A percentile compares a stretch with the other conserved stretches of the same genome.
phyloP scores from a whole-genome alignment of 495 filamentous ascomycete species.

The Hypoxylon fuscum region DNA sequence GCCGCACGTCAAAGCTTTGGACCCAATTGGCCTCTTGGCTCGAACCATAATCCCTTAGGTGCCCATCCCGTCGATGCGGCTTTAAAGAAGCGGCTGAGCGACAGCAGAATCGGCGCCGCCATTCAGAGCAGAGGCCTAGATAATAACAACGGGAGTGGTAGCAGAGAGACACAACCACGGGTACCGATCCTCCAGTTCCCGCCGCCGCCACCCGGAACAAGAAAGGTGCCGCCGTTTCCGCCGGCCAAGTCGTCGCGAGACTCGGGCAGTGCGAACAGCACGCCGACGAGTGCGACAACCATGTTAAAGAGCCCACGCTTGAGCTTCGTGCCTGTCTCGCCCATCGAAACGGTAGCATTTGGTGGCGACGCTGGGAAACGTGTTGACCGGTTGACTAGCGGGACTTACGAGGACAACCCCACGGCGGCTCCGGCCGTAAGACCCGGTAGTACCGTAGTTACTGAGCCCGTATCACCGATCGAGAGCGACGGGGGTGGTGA shows the following conservation, averaged over 20 bases:
- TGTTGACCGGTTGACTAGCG: not conserved
- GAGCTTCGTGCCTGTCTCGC: constrained; percentile 28
- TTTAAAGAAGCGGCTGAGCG: constrained; percentile 28
- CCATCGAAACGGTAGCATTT: constrained; percentile 32
- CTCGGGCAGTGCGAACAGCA: not conserved
- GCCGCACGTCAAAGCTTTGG: constrained; percentile 22
- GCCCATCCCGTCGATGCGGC: constrained; percentile 33
- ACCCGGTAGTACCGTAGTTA: not conserved
- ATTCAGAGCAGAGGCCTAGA: not conserved
- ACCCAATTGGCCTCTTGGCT: constrained; percentile 34
- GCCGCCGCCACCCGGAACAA: constrained; percentile 26
- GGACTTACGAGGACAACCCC: too few species aligned
- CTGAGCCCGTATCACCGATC: constrained; percentile 32
- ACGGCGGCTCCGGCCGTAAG: not conserved
- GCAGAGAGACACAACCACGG: not conserved
- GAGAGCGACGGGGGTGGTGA: constrained; percentile 22
- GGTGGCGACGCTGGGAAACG: constrained; percentile 2
- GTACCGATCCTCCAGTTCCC: constrained; percentile 1
- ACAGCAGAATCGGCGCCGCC: constrained; percentile 2
- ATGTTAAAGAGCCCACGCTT: constrained; percentile 30
- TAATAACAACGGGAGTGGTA: not conserved
- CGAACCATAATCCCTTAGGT: constrained; percentile 18
- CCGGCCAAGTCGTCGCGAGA: constrained; percentile 1
- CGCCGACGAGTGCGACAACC: constrained; percentile 10
- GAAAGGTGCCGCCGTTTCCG: not conserved